Conservation (phyloP, 2,329 filamentous ascomycete genomes). For the Colletotrichum trifolii region DNA sequence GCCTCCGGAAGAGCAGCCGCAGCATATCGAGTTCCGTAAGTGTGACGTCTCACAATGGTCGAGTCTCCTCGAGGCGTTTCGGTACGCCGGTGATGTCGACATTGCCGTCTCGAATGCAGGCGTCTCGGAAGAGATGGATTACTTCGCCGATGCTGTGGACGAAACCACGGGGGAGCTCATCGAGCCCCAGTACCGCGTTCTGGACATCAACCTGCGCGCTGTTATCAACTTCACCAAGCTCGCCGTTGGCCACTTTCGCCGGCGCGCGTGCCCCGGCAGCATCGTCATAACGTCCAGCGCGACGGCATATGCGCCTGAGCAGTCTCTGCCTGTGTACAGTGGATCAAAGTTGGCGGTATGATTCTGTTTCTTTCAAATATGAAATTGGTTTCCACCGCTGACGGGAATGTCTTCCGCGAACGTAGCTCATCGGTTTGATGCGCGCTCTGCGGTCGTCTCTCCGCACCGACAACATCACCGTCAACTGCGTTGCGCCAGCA, state of each 20-base stretch:
- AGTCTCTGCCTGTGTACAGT: conserved; percentile 47
- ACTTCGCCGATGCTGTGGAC: conserved; percentile 46
- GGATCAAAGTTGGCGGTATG: conserved; percentile 36
- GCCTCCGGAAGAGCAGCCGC: conserved; percentile 21
- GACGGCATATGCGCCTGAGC: conserved; percentile 51
- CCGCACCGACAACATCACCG: conserved; percentile 45
- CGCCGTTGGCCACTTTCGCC: conserved; percentile 42
- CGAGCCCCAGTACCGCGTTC: conserved; percentile 42
- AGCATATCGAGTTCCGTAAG: conserved; percentile 37
- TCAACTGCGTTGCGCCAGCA: conserved; percentile 52
- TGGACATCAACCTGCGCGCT: conserved; percentile 49
- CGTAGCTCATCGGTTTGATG: conserved; percentile 45
- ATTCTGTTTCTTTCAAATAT: conserved; percentile 36
- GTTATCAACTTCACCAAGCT: conserved; percentile 49
- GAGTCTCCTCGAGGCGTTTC: conserved; percentile 40
- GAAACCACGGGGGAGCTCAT: conserved; percentile 41
- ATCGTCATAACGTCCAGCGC: conserved; percentile 53
- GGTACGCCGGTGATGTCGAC: conserved; percentile 41
- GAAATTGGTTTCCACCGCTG: conserved; percentile 3
- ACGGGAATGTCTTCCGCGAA: neutral
- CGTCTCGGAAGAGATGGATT: conserved; percentile 44
- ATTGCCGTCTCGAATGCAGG: conserved; percentile 50
- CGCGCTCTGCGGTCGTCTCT: conserved; percentile 45
- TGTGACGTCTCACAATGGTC: conserved; percentile 45
- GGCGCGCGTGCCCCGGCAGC: conserved; percentile 41